Evolutionary conservation across 2,329 filamentous ascomycete species (phyloP).

Genomic region (Lachnellula cervina): DNA sequence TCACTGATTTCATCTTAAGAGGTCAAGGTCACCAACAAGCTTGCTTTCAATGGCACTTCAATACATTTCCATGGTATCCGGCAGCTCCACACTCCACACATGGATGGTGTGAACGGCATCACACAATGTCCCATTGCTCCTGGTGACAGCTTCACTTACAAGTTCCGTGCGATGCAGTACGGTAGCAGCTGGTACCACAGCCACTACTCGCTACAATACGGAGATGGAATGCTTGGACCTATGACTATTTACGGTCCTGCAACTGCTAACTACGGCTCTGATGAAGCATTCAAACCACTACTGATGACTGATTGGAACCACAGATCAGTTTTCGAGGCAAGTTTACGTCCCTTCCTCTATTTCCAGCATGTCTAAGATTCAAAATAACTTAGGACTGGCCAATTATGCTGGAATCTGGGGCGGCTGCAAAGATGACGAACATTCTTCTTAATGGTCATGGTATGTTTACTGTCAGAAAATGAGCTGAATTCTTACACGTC

Average conservation of each 20-base stretch:
- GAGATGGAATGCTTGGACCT: constrained; percentile 51
- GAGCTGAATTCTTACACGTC: too few relatives aligned
- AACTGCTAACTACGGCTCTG: too few relatives aligned
- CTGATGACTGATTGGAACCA: too few relatives aligned
- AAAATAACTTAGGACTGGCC: too few relatives aligned
- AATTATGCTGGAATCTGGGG: too few relatives aligned
- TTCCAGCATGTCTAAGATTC: too few relatives aligned
- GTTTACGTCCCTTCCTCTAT: too few relatives aligned
- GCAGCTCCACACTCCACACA: constrained; percentile 34
- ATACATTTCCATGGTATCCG: constrained; percentile 46
- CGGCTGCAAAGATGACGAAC: too few relatives aligned
- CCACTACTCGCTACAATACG: constrained; percentile 45
- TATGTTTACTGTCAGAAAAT: too few relatives aligned
- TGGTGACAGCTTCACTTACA: constrained; percentile 34
- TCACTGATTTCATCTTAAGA: not conserved
- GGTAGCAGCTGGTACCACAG: constrained; percentile 55
- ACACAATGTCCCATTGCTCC: constrained; percentile 40
- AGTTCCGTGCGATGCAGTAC: constrained; percentile 26
- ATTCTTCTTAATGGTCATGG: too few relatives aligned
- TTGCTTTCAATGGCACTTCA: constrained; percentile 38
- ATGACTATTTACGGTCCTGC: constrained; percentile 55
- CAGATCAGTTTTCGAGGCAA: too few relatives aligned
- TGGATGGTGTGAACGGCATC: constrained; percentile 39
- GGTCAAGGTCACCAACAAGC: constrained; percentile 26
- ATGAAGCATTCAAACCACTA: too few relatives aligned